Evolutionary conservation across 495 filamentous ascomycete species (phyloP).

Genomic region (Penicillium bialowiezense): DNA sequence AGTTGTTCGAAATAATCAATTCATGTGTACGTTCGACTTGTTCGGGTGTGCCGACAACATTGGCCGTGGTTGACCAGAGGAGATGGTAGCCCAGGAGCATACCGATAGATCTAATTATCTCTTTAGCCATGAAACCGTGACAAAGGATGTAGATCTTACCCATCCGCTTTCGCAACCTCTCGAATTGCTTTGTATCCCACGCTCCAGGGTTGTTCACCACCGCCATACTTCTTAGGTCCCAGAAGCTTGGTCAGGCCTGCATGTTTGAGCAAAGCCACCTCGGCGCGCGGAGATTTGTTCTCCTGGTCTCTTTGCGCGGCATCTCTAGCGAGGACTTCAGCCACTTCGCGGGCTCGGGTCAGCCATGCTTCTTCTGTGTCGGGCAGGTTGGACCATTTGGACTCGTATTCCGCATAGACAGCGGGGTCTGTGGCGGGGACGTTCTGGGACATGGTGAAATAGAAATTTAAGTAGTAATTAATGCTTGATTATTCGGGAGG

Average conservation of each 20-base stretch:
- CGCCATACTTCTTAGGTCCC: constrained; percentile 53
- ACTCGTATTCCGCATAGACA: constrained; percentile 47
- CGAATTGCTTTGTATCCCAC: constrained; percentile 55
- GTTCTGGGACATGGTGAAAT: constrained; percentile 13
- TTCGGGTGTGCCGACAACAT: constrained; percentile 52
- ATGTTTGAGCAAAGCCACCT: constrained; percentile 55
- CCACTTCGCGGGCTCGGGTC: constrained; percentile 49
- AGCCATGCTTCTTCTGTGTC: constrained; percentile 46
- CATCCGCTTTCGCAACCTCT: constrained; percentile 58
- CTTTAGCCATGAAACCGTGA: not conserved
- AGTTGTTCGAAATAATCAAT: constrained; percentile 55
- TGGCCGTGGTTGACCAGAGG: constrained; percentile 56
- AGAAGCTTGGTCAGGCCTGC: constrained; percentile 54
- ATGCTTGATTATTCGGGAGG: too few species aligned
- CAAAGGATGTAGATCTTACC: constrained; percentile 23
- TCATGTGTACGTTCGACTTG: constrained; percentile 52
- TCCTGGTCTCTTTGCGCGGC: constrained; percentile 52
- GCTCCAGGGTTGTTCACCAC: constrained; percentile 56
- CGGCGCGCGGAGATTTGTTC: constrained; percentile 54
- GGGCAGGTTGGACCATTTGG: constrained; percentile 46
- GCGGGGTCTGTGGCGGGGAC: constrained; percentile 45
- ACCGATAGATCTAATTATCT: constrained; percentile 40
- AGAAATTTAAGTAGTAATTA: too few species aligned
- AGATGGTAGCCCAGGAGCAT: constrained; percentile 62
- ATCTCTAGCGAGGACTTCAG: constrained; percentile 50